A percentile compares a stretch with the other conserved stretches of the same genome.
Conservation (phyloP, 768 basidiomycete species). For the Pluteus cervinus region DNA sequence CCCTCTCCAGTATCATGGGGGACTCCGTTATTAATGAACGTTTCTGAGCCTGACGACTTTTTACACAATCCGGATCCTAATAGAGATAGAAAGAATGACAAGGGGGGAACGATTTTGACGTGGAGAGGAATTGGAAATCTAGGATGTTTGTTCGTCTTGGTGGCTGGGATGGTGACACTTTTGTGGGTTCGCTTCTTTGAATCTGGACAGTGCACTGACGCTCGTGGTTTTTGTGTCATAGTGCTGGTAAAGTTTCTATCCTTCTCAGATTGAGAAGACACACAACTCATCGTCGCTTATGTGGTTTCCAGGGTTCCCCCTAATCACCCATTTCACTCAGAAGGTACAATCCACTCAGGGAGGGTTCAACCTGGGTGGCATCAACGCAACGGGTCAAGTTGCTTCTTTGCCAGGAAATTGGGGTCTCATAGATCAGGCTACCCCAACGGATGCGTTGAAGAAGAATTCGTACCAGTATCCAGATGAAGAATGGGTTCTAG, state of each 20-base stretch:
- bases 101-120: constrained; percentile 50
- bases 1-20: constrained; percentile 40
- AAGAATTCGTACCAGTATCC: constrained; percentile 53
- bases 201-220: no score
- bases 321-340: constrained; percentile 39
- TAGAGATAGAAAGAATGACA: constrained; percentile 41
- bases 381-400: constrained; percentile 69
- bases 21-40: constrained; percentile 25
- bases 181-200: constrained; percentile 33
- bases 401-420: constrained; percentile 52
- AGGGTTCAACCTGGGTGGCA: constrained; percentile 72
- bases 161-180: constrained; percentile 29
- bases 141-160: constrained; percentile 49
- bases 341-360: constrained; percentile 38
- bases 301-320: constrained; percentile 44
- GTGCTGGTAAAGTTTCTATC: no score
- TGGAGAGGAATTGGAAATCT: constrained; percentile 51
- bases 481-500: constrained; percentile 40
- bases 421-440: constrained; percentile 72
- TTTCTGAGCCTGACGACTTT: constrained; percentile 44
- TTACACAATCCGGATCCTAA: constrained; percentile 52
- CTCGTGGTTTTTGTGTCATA: no score
- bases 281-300: no score
- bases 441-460: constrained; percentile 51
- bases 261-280: no score